Evolutionary conservation across 805 yeast species (phyloP).

Genomic region (Candida sonorensis): DNA sequence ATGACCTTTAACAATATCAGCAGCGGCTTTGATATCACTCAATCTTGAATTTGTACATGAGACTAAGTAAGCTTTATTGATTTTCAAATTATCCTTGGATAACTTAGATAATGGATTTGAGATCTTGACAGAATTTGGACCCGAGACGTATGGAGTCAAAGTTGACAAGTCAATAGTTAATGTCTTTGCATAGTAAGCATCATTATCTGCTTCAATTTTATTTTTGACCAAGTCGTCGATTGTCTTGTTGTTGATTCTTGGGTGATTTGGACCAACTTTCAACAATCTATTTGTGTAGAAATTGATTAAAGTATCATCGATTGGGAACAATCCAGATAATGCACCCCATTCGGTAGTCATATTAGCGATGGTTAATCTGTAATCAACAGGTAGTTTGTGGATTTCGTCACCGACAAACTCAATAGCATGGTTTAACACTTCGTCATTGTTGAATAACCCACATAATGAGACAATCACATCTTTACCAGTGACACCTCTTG

Average conservation of each 20-base stretch:
- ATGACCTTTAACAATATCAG: conserved; percentile 73
- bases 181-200: conserved; percentile 85
- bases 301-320: conserved; percentile 67
- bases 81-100: conserved; percentile 62
- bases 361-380: conserved; percentile 87
- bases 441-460: conserved; percentile 87
- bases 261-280: conserved; percentile 48
- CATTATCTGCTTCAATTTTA: conserved; percentile 51
- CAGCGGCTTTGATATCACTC: conserved; percentile 91
- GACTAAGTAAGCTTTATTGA: conserved; percentile 94
- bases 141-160: conserved; percentile 83
- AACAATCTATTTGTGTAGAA: conserved; percentile 67
- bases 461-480: conserved; percentile 96
- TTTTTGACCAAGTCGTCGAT: conserved; percentile 44
- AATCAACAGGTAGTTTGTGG: conserved; percentile 63
- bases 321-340: conserved; percentile 94
- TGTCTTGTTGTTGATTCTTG: conserved; percentile 66
- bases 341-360: conserved; percentile 99
- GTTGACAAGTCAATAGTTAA: conserved; percentile 73
- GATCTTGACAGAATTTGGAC: conserved; percentile 96
- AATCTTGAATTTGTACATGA: conserved; percentile 95
- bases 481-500: conserved; percentile 87
- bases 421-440: conserved; percentile 88
- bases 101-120: conserved; percentile 73
- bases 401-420: conserved; percentile 87